A percentile compares a stretch with the other conserved stretches of the same genome.
Conservation (phyloP, 2,329 filamentous ascomycete species). For the Tolypocladium amazonense region DNA sequence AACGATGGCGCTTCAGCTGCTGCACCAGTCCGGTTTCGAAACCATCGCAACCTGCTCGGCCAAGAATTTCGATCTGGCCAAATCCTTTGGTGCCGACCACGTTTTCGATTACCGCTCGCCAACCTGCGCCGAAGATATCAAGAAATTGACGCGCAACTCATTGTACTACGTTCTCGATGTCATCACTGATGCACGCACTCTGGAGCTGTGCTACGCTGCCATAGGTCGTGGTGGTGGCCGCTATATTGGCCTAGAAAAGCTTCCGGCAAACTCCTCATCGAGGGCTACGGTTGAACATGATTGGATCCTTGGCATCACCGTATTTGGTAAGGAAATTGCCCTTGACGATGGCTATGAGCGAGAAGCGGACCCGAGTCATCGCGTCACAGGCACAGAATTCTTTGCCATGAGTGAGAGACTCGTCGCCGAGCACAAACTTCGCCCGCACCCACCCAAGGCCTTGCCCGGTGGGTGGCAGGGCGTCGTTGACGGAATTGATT, state of each 20-base stretch:
- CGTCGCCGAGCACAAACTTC: background rate
- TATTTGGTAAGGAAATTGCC: background rate
- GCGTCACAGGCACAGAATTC: background rate
- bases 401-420: background rate
- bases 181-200: background rate
- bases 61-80: background rate
- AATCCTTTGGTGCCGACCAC: background rate
- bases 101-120: background rate
- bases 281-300: background rate
- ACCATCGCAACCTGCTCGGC: background rate
- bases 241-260: background rate
- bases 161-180: background rate
- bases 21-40: background rate
- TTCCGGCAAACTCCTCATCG: background rate
- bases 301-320: background rate
- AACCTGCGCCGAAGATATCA: background rate
- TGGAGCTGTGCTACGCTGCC: background rate
- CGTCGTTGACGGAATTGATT: background rate
- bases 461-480: background rate
- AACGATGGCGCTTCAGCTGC: background rate
- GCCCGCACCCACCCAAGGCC: background rate
- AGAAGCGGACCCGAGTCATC: background rate
- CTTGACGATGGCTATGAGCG: background rate
- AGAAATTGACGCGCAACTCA: background rate
- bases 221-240: background rate